These are phyloP conservation scores for Mucor saturninus DNA, from an alignment of 371 early-diverging fungal species.

Conservation along the genomic window DNA sequence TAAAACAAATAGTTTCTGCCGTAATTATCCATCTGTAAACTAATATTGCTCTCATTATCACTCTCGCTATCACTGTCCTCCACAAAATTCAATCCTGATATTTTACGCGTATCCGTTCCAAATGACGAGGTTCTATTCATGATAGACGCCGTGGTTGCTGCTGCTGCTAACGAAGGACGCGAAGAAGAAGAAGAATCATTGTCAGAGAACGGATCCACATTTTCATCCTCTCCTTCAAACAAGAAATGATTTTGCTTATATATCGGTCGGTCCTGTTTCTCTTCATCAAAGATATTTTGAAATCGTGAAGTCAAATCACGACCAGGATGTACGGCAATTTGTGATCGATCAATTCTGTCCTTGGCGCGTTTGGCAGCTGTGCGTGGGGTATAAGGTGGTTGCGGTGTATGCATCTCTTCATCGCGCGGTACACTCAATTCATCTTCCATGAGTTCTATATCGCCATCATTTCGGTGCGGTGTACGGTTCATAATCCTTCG, in stretches of 20 bases:
- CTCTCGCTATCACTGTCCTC: constrained; percentile 7
- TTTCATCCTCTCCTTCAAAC: constrained; percentile 7
- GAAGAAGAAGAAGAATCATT: neutral
- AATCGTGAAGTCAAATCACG: constrained; percentile 17
- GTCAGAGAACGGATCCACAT: constrained; percentile 8
- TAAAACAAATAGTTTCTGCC: neutral
- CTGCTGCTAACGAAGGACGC: neutral
- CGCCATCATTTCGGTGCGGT: constrained; percentile 5
- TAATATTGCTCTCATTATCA: constrained; percentile 2
- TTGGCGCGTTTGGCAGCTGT: constrained; percentile 8
- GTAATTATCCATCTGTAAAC: neutral
- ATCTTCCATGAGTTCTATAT: neutral
- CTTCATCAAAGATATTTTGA: constrained; percentile 11
- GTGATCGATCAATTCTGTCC: constrained; percentile 12
- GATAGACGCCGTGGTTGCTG: too few relatives aligned
- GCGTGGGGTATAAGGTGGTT: constrained; percentile 14
- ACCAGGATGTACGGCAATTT: constrained; percentile 5
- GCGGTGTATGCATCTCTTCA: neutral
- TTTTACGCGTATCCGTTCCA: neutral
- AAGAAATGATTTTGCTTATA: constrained; percentile 1
- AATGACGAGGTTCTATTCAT: neutral
- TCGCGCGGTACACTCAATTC: constrained; percentile 1
- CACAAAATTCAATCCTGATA: neutral
- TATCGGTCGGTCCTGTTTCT: neutral
- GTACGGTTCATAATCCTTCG: constrained; percentile 19